Evolutionary conservation across 805 yeast species (phyloP).

Genomic region (Blastobotrys americana): DNA sequence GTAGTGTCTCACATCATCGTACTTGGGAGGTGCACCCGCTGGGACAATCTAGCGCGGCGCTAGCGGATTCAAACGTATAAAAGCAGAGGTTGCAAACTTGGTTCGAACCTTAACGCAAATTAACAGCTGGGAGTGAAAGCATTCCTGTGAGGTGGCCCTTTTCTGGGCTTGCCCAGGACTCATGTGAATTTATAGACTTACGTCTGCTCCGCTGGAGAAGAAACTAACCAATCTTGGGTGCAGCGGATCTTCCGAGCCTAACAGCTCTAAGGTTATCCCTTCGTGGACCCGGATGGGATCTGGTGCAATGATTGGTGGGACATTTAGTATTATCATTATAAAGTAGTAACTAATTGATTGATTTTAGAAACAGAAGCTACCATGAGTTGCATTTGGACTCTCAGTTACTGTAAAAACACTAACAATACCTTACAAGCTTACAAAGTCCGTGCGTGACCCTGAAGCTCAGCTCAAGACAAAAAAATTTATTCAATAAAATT

Average conservation of each 20-base stretch:
- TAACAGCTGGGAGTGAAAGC: conserved; percentile 28
- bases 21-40: no score
- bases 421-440: no score
- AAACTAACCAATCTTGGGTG: conserved; percentile 56
- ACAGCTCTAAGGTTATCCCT: conserved; percentile 48
- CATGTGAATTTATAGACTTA: conserved; percentile 23
- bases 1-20: no score
- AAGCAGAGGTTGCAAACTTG: not conserved
- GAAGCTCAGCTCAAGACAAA: no score
- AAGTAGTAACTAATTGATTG: no score
- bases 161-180: conserved; percentile 32
- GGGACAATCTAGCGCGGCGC: conserved; percentile 1
- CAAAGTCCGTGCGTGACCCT: no score
- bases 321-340: conserved; percentile 24
- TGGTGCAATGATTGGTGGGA: conserved; percentile 54
- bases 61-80: conserved; percentile 6
- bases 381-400: no score
- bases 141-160: conserved; percentile 34
- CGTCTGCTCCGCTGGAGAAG: conserved; percentile 44
- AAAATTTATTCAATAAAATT: no score
- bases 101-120: conserved; percentile 27
- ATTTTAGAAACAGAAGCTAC: no score
- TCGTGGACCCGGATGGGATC: conserved; percentile 59
- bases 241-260: conserved; percentile 46
- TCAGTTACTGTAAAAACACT: no score